Conservation (phyloP, 208 protist genomes). For the Trypanosomatidae sp. region DNA sequence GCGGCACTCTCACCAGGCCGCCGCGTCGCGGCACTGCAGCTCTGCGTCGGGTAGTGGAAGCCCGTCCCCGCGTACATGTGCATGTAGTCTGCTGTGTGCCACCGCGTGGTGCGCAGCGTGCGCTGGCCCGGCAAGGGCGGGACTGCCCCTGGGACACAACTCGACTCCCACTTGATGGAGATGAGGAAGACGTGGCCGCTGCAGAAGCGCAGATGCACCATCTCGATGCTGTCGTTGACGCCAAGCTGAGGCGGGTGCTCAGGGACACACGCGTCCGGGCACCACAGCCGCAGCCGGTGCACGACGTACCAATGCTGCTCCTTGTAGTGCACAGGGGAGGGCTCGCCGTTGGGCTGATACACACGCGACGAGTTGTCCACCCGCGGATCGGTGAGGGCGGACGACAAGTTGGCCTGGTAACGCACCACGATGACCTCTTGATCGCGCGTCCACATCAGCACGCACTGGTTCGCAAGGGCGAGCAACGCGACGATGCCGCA, state of each 20-base stretch:
- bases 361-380: constrained; percentile 1
- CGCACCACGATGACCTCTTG: constrained; percentile 58
- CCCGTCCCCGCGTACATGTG: constrained; percentile 20
- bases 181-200: constrained; percentile 21
- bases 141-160: neutral
- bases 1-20: constrained; percentile 15
- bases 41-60: constrained; percentile 29
- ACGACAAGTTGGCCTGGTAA: constrained; percentile 66
- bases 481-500: constrained; percentile 41
- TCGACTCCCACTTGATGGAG: constrained; percentile 14
- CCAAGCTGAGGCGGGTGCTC: constrained; percentile 17
- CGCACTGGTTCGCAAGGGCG: constrained; percentile 60
- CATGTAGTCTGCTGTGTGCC: constrained; percentile 28
- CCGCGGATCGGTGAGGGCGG: neutral
- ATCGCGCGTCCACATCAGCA: constrained; percentile 59
- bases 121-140: neutral
- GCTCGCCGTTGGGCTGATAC: constrained; percentile 8
- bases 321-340: constrained; percentile 20
- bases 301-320: constrained; percentile 35
- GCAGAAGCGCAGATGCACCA: constrained; percentile 24
- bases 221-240: constrained; percentile 23
- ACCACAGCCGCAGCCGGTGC: constrained; percentile 25
- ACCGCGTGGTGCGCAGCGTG: constrained; percentile 22
- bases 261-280: constrained; percentile 11
- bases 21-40: constrained; percentile 28